A percentile compares a stretch with the other conserved stretches of the same genome.
phyloP scores from a whole-genome alignment of 2,329 filamentous ascomycete species.

The Aspergillus thermomutatus region DNA sequence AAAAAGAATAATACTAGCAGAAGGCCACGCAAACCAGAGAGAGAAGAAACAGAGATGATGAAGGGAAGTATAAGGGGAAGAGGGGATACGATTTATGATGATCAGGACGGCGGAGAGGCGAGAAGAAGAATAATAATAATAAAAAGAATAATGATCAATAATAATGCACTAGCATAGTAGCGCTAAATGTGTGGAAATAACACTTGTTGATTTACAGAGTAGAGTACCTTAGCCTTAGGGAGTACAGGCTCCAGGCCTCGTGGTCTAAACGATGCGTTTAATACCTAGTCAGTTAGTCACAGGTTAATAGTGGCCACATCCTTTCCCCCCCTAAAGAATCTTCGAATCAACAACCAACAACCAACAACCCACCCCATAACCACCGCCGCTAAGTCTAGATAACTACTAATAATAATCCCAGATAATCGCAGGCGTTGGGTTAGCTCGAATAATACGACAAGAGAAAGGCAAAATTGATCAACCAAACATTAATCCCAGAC shows the following conservation, averaged over 20 bases:
- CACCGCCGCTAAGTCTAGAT: not conserved
- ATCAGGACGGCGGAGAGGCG: not conserved
- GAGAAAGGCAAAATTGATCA: not conserved
- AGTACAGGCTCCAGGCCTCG: not conserved
- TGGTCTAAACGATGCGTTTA: too few species aligned
- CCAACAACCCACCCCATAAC: not conserved
- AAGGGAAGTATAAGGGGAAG: not conserved
- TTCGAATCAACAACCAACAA: not conserved
- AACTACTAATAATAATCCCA: not conserved
- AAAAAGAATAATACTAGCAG: constrained; percentile 4
- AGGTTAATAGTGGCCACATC: not conserved
- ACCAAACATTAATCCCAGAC: too few species aligned
- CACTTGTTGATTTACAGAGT: too few species aligned
- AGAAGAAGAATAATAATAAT: not conserved
- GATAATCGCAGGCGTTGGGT: not conserved
- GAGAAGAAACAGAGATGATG: not conserved
- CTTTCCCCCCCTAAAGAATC: not conserved
- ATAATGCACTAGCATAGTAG: not conserved
- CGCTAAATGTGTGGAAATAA: not conserved
- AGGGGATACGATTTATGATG: not conserved
- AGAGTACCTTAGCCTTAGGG: too few species aligned
- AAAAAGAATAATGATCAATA: not conserved
- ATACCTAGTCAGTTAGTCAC: too few species aligned
- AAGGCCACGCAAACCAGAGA: not conserved
- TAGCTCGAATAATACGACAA: not conserved